Evolutionary conservation across 2,329 filamentous ascomycete species (phyloP), one percentile per base, ranked within the genome.

Genomic region (Hypocreales sp.): DNA sequence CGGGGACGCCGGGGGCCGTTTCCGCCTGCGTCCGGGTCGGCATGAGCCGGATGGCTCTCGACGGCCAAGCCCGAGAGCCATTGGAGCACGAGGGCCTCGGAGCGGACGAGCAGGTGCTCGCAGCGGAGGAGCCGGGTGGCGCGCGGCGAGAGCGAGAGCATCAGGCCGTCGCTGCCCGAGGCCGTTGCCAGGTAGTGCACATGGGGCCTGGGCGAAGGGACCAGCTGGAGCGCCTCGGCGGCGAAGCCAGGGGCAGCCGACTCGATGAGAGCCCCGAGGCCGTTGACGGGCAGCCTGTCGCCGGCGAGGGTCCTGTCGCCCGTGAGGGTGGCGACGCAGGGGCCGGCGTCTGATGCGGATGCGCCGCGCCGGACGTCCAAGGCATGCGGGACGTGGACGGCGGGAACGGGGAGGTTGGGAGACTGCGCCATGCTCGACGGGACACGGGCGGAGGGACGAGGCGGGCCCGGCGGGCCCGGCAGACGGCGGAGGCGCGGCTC

Each of bases 111-210:
- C 20, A 43, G 51, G 25, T 54, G 53, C 39, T 69, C 64, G 26
- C 47, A 58, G 17, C 64, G 55, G 18, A 69, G 46, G 16, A 64
- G 45, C 29, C 55, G 53, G 26, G 55, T 42, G n/a, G 50, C 36
- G 20, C 50, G 44, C 6, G 58, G 58, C n/a, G 60, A 44, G 4
- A 64, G 38, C 20, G 55, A 51, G 22, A 67, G 47, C 16, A 58
- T 33, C 15, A 67, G 38, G 8, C 38, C 44, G 11, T 50, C 49
- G 7, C 50, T 52, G 28, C 61, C 51, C n/a, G 53, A 55, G 23
- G 59, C 42, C 19, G 44, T 47, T 28, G 64, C 47, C 34, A 50
- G 47, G 41, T 60, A 66, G 27, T 53, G 44, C 29, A 54, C 50
- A 31, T 60, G 53, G 7, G 53, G 48, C 8, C 52, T 45, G 27